A percentile compares a stretch with the other conserved stretches of the same genome.
Evolutionary conservation across 23 red algal species (phyloP).

Genomic region (Gracilaria caudata): DNA sequence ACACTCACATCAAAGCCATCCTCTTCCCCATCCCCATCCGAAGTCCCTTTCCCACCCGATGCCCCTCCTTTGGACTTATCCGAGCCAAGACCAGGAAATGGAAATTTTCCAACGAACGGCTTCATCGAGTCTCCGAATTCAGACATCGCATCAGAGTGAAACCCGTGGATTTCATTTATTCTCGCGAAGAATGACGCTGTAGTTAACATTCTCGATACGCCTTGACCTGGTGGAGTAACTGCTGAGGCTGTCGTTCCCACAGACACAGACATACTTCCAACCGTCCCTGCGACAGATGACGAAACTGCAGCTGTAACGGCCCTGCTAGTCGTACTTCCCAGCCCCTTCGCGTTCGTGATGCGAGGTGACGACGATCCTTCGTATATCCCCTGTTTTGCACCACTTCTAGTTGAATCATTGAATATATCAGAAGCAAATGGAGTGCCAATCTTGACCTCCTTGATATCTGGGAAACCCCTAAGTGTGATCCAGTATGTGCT

Average conservation of each 20-base stretch:
- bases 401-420: slow-evolving; percentile 8
- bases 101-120: slow-evolving; percentile 57
- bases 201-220: slow-evolving; percentile 40
- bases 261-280: slow-evolving; percentile 37
- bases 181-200: slow-evolving; percentile 65
- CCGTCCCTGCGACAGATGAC: slow-evolving; percentile 17
- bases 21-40: neutral
- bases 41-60: neutral
- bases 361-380: slow-evolving; percentile 25
- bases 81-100: slow-evolving; percentile 13
- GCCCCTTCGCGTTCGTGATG: neutral
- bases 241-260: slow-evolving; percentile 31
- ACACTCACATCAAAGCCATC: slow-evolving; percentile 20
- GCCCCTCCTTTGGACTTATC: neutral
- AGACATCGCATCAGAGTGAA: slow-evolving; percentile 70
- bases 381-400: slow-evolving; percentile 51
- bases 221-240: slow-evolving; percentile 47
- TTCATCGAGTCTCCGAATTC: slow-evolving; percentile 48
- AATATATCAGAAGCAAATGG: slow-evolving; percentile 10
- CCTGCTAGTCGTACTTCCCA: slow-evolving; percentile 9
- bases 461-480: slow-evolving; percentile 57
- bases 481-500: slow-evolving; percentile 70
- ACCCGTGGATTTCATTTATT: slow-evolving; percentile 67
- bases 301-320: slow-evolving; percentile 36
- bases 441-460: neutral